Evolutionary conservation across 805 yeast genomes (phyloP).

Genomic region (Cyberlindnera veronae): DNA sequence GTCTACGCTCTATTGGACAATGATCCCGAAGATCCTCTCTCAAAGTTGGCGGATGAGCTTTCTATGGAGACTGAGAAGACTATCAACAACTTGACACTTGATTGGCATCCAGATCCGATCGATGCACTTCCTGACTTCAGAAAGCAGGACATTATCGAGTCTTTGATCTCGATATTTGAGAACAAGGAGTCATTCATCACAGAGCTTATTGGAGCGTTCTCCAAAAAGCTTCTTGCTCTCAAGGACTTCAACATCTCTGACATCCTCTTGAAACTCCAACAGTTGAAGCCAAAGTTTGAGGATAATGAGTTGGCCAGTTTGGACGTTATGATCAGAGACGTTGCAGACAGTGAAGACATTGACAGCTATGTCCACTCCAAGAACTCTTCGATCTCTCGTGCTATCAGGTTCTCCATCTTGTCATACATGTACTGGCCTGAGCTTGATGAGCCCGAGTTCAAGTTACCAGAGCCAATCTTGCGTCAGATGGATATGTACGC

Average conservation of each 20-base stretch:
- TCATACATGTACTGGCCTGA: constrained; percentile 83
- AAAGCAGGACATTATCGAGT: constrained; percentile 65
- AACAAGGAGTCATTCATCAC: constrained; percentile 60
- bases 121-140: constrained; percentile 88
- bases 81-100: constrained; percentile 27
- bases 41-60: constrained; percentile 55
- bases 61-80: constrained; percentile 23
- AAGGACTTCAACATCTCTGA: constrained; percentile 37
- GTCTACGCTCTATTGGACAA: constrained; percentile 64
- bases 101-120: constrained; percentile 84
- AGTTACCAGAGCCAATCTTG: constrained; percentile 43
- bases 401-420: constrained; percentile 56
- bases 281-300: constrained; percentile 63
- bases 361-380: constrained; percentile 36
- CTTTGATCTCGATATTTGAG: constrained; percentile 69
- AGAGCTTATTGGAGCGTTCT: constrained; percentile 61
- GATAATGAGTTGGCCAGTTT: constrained; percentile 61
- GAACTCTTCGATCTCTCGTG: constrained; percentile 20
- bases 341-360: constrained; percentile 50
- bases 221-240: constrained; percentile 45
- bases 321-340: constrained; percentile 82
- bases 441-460: constrained; percentile 30
- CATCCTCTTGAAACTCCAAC: constrained; percentile 41
- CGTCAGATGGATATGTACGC: constrained; percentile 42
- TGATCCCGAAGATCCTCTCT: constrained; percentile 31